Evolutionary conservation across 352 stramenopile genomes (phyloP), one percentile per base, ranked within the genome.

Genomic region (Globisporangium recalcitrans): DNA sequence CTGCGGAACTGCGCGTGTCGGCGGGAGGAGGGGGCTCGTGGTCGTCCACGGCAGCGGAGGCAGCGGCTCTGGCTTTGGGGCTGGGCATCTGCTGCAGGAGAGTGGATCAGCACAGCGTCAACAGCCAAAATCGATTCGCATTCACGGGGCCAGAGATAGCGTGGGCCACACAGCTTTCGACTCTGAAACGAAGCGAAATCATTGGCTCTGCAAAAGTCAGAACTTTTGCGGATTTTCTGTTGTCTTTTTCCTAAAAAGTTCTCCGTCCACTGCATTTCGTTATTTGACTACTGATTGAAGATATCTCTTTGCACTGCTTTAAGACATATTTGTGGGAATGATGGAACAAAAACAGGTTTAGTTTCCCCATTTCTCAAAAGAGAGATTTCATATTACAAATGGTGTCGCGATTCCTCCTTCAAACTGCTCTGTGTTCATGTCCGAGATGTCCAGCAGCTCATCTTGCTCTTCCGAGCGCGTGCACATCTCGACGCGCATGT

Each of bases 1-100:
- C 27, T 53, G 55, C 26, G 38, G 40, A 21, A 42, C 22, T 60
- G 53, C n/a, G 24, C 19, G 40, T 36, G 29, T 24, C 40, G 40
- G 55, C 8, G 55, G 27, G 26, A 32, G 64, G 0, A 58, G 49
- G 27, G 71, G 63, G 42, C 72, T 22, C 46, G 44, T 38, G 21
- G 55, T 53, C 55, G 55, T 54, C 55, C 10, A 54, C 31, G 26
- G 47, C 46, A 24, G 47, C n/a, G 13, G 58, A 4, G 32, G 32
- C 22, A 26, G 27, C 32, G 40, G 31, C 26, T 21, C 47, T 52
- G 24, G 24, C 24, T 21, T 27, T 27, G 48, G 24, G 27, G 49
- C 19, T 56, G 16, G 38, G 38, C 38, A 46, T 46, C 38, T 46
- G 38, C 16, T 11, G 38, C 14, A 46, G 38, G 38, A 46, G 38